Evolutionary conservation across 2,329 filamentous ascomycete genomes (phyloP), one percentile per base, ranked within the genome.

Genomic region (Phyllachora maydis): DNA sequence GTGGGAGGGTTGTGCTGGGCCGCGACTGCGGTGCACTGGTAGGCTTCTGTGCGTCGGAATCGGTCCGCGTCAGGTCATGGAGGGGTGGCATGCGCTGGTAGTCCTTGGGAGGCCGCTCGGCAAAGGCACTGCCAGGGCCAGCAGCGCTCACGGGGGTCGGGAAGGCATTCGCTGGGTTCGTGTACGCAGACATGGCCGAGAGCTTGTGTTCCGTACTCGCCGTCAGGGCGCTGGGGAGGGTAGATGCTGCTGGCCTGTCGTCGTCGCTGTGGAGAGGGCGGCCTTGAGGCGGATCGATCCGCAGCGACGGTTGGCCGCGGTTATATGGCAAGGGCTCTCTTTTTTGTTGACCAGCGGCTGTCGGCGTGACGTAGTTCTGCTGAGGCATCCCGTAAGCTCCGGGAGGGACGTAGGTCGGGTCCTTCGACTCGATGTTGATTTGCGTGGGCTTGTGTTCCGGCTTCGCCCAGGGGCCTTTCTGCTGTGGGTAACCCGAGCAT

Each of bases 401-500:
- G 11, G 63, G 59, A 15, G 62, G 63, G 3, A 66, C 50, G 35
- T 71, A 72, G 28, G 48, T 63, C 0, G 64, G 61, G 33, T 83
- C 78, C 47, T 90, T 91, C 11, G 81, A 83, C 47, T 90, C 78
- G 23, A 91, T 60, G 29, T 74, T 77, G 34, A 83, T 62, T 23
- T 71, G 65, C 23, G 59, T 50, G 35, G 70, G 65, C 35, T 75
- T 69, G 39, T 52, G 69, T 30, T 75, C 71, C 16, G 73, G 68
- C 47, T 85, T 90, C 32, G 74, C 67, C 71, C 77, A 88, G 24
- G 66, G 59, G 19, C 71, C 69, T 37, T 79, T 66, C 35, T 76
- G 71, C 26, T 76, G 76, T 40, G 76, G 76, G 48, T 98, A 98
- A 24, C 88, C 88, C 35, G 79, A 75, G 45, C 88, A 98, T 16